Evolutionary conservation across 2,329 filamentous ascomycete genomes (phyloP).

Genomic region (Colletotrichum liaoningense): DNA sequence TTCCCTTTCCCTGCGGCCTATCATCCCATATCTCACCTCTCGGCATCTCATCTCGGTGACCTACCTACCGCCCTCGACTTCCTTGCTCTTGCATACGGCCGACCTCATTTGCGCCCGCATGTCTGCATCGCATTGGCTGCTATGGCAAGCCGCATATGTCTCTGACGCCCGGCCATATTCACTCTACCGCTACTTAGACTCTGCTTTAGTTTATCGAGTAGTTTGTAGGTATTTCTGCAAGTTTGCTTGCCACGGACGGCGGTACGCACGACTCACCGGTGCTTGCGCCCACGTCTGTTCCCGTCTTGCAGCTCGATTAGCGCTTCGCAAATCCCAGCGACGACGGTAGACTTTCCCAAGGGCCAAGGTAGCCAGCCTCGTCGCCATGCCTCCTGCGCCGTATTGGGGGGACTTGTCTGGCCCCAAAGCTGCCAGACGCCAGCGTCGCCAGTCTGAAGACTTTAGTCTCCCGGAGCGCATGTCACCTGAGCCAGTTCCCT

Average conservation of each 20-base stretch:
- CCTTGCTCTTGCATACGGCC: constrained; percentile 25
- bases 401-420: constrained; percentile 63
- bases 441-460: constrained; percentile 36
- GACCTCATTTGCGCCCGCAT: constrained; percentile 46
- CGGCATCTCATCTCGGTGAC: constrained; percentile 23
- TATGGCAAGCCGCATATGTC: constrained; percentile 38
- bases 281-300: constrained; percentile 22
- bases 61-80: constrained; percentile 12
- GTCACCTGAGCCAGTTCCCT: constrained; percentile 38
- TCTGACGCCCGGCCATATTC: constrained; percentile 35
- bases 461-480: constrained; percentile 29
- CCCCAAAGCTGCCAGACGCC: constrained; percentile 38
- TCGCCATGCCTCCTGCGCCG: constrained; percentile 45
- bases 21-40: constrained; percentile 1
- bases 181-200: constrained; percentile 26
- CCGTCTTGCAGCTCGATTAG: constrained; percentile 29
- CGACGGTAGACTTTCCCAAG: constrained; percentile 40
- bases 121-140: constrained; percentile 59
- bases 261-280: constrained; percentile 19
- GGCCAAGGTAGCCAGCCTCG: constrained; percentile 41
- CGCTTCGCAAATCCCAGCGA: constrained; percentile 35
- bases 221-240: constrained; percentile 6
- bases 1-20: background rate
- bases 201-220: constrained; percentile 28
- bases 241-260: constrained; percentile 21